Base-by-base conservation (phyloP, 805 yeast genomes). In the Spathaspora passalidarum region DNA sequence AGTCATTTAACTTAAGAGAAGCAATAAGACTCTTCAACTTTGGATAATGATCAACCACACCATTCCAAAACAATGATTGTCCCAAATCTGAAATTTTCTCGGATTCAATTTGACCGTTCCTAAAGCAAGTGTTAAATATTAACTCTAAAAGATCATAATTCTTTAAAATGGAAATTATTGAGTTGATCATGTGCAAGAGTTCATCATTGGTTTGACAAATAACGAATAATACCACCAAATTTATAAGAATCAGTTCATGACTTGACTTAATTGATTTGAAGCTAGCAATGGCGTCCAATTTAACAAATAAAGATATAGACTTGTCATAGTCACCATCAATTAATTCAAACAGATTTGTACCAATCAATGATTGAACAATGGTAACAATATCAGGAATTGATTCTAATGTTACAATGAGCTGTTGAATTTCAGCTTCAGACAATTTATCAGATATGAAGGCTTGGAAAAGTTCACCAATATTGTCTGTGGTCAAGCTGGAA, bases 201-300 rank as follows among this genome's bases (percentile, higher is more conserved):
- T 55, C 55, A 2, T 61, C 64, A 49, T 62, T 62, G 6, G 55
- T 56, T 40, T 69, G 74, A 48, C 71, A 63, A 2, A 65, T 46
- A 19, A 69, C 52, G 23, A 71, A 56, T 39, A 71, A 53, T 2
- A 66, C 53, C 9, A 62, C 47, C 42, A 71, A 54, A 29, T 54
- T 56, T n/a, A 63, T 43, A 40, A 71, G 54, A 13, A 67, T 51
- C 4, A 48, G 48, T 42, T 62, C 66, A 46, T 72, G 75, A 1
- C 46, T 45, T 13, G 49, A 46, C 34, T 56, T 56, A 29, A 71
- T 63, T 22, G 54, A 57, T 46, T 62, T 64, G 49, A 71, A 64
- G 1, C 63, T 45, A 9, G 45, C 50, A 6, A 63, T 51, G 0
- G 65, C 49, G 17, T 46, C 47, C 14, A 65, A 48, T 49, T 62